Conservation (phyloP, 257 asterid genomes). For the Solanum piurae region DNA sequence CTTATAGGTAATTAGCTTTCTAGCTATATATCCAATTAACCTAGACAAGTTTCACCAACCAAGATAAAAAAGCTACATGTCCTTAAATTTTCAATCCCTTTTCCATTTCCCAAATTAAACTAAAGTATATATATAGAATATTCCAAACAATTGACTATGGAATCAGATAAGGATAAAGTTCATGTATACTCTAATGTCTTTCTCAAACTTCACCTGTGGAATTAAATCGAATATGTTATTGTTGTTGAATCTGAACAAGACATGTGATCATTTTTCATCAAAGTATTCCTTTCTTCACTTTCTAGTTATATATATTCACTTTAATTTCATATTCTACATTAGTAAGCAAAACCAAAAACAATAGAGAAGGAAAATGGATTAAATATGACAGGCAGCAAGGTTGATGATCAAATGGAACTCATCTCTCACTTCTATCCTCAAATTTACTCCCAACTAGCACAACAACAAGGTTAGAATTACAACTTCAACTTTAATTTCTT, state of each 20-base stretch:
- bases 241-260: neutral
- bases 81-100: neutral
- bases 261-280: neutral
- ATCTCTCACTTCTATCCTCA: slow-evolving; percentile 44
- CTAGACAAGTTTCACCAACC: neutral
- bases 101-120: neutral
- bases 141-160: neutral
- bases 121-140: neutral
- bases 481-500: neutral
- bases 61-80: neutral
- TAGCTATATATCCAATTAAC: too few species aligned
- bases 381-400: slow-evolving; percentile 3
- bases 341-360: too few species aligned
- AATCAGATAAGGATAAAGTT: neutral
- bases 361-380: too few species aligned
- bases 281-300: too few species aligned
- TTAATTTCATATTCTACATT: neutral
- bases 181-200: too few species aligned
- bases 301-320: neutral
- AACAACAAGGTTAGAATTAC: slow-evolving; percentile 20
- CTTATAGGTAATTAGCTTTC: too few species aligned
- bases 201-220: too few species aligned
- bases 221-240: too few species aligned
- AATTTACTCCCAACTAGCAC: slow-evolving; percentile 15
- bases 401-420: slow-evolving; percentile 38